Base-by-base conservation (phyloP, 345 rosid genomes). In the Theobroma cacao region DNA sequence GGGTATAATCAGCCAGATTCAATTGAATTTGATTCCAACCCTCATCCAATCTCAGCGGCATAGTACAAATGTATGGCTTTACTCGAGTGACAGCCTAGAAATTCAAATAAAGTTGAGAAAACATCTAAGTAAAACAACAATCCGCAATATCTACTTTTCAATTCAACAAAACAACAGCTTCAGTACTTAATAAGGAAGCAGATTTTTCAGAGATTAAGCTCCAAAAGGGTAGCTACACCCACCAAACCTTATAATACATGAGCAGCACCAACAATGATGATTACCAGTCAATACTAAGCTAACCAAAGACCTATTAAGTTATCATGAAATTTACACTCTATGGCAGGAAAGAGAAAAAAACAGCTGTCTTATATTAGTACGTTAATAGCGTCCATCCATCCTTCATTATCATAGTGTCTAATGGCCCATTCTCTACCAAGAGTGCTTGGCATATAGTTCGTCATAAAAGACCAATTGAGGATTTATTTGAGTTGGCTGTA, bases 1-100 rank as follows among this genome's bases (percentile, higher is more conserved):
- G 85, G 4, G 99, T 94, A 81, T 94, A 90, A 89, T 92, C 98
- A 60, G 94, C 88, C 77, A 96, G 88, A 82, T 96, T 96, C 74
- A 96, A 86, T 85, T 94, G 97, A 81, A 96, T 92, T 80, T 94
- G 99, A 82, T 96, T 94, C 97, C 99, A 96, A 20, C 97, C 99
- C 10, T 94, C 98, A 43, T 96, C 98, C 97, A 96, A 78, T 90
- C 88, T 92, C 83, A 96, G 74, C 30, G 99, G 97, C 98, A 92
- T 91, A 53, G 98, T 94, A 85, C 98, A 94, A 20, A 94, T 92
- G 85, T 90, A 96, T 36, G 99, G 98, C 84, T 96, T 94, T 68
- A 94, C 98, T 79, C 97, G 89, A 77, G 98, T 92, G 38, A 96
- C 89, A 77, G 97, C 81, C 99, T 94, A 72, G 65, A 82, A 83